Conservation (phyloP, 306 rosid species). For the Benincasa hispida region DNA sequence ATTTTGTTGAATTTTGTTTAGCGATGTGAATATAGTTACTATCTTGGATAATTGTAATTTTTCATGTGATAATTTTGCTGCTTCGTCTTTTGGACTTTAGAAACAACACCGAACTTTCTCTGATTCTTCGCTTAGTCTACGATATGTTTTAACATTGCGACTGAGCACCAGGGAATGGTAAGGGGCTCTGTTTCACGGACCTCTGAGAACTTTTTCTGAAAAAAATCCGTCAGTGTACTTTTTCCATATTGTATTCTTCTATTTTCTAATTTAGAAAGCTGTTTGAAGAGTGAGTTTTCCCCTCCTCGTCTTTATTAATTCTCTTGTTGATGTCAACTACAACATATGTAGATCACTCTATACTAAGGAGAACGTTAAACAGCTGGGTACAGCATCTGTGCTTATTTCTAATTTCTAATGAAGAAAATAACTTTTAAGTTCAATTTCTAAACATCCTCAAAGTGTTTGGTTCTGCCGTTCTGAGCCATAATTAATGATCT, state of each 20-base stretch:
- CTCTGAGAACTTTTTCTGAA: neutral
- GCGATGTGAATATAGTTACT: neutral
- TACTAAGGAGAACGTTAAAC: neutral
- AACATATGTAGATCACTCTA: neutral
- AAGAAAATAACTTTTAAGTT: neutral
- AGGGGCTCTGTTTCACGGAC: neutral
- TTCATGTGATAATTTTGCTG: neutral
- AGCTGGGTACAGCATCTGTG: neutral
- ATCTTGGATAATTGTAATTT: neutral
- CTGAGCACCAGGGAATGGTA: neutral
- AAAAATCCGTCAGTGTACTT: neutral
- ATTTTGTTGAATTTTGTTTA: neutral
- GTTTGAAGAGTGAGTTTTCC: neutral
- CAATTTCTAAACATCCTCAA: neutral
- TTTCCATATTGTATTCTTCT: neutral
- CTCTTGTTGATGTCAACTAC: neutral
- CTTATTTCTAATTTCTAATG: neutral
- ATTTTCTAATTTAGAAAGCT: neutral
- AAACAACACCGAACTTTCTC: neutral
- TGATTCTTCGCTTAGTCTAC: neutral
- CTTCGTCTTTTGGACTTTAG: neutral
- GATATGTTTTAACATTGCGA: neutral
- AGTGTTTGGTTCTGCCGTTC: neutral
- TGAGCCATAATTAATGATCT: neutral
- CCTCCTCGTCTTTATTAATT: neutral